Evolutionary conservation across 2,329 filamentous ascomycete genomes (phyloP).

Genomic region (Claviceps monticola): DNA sequence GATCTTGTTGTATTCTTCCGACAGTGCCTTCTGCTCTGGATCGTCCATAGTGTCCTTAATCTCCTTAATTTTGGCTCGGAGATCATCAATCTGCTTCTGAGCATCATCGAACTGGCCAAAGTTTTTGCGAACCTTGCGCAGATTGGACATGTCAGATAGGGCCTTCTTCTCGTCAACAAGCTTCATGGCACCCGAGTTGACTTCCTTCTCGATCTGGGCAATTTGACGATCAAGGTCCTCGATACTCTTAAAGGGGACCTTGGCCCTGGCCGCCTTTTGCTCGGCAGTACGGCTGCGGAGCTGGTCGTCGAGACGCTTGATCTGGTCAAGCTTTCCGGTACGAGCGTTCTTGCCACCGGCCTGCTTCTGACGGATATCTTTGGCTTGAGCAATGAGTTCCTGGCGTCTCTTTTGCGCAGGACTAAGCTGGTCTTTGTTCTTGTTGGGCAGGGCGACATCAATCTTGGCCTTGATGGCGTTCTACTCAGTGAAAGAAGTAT

Average conservation of each 20-base stretch:
- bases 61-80: constrained; percentile 77
- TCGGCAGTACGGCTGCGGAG: constrained; percentile 74
- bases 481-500: constrained; percentile 31
- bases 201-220: constrained; percentile 64
- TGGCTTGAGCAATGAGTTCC: constrained; percentile 71
- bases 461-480: constrained; percentile 80
- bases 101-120: constrained; percentile 73
- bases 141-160: constrained; percentile 63
- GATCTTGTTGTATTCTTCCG: constrained; percentile 72
- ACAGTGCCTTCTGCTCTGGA: constrained; percentile 77
- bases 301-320: constrained; percentile 83
- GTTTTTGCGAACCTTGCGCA: constrained; percentile 83
- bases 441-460: constrained; percentile 62
- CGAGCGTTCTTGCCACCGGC: constrained; percentile 74
- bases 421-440: constrained; percentile 64
- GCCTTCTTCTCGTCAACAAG: constrained; percentile 96
- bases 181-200: constrained; percentile 83
- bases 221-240: constrained; percentile 85
- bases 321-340: constrained; percentile 67
- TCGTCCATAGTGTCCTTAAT: constrained; percentile 84
- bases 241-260: constrained; percentile 70
- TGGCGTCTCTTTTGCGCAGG: constrained; percentile 71
- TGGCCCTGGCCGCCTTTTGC: constrained; percentile 72
- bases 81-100: constrained; percentile 78
- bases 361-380: constrained; percentile 77